Conservation (phyloP, 2,329 filamentous ascomycete genomes). For the Waltergamsia citrina region DNA sequence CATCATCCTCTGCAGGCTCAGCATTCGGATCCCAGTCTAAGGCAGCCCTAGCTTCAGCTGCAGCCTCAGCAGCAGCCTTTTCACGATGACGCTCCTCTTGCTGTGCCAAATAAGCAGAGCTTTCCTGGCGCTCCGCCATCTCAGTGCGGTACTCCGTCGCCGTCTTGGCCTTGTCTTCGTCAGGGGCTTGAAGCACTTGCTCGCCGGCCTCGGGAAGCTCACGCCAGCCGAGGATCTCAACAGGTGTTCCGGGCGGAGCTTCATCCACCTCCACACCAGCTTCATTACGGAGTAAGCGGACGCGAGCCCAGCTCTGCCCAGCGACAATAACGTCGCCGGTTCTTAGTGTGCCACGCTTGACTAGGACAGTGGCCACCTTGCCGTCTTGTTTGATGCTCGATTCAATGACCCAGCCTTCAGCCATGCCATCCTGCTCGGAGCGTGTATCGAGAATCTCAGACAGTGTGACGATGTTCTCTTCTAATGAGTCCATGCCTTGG, state of each 20-base stretch:
- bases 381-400: constrained; percentile 79
- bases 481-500: constrained; percentile 79
- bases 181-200: constrained; percentile 72
- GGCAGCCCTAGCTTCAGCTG: constrained; percentile 21
- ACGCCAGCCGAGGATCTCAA: constrained; percentile 92
- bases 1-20: constrained; percentile 21
- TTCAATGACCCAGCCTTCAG: constrained; percentile 92
- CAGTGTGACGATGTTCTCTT: constrained; percentile 80
- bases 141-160: constrained; percentile 72
- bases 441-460: constrained; percentile 88
- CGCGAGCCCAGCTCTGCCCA: constrained; percentile 76
- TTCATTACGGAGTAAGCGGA: constrained; percentile 81
- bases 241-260: constrained; percentile 78
- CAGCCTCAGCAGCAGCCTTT: constrained; percentile 28
- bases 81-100: constrained; percentile 55
- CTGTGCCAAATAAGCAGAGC: constrained; percentile 73
- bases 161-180: constrained; percentile 68
- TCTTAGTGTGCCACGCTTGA: constrained; percentile 77
- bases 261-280: constrained; percentile 62
- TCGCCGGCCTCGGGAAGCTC: constrained; percentile 75
- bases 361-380: constrained; percentile 78
- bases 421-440: constrained; percentile 64
- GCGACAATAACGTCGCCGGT: constrained; percentile 79
- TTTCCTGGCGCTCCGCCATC: constrained; percentile 59
- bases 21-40: constrained; percentile 25